Evolutionary conservation across 169 alveolate genomes (phyloP).

Genomic region (Plasmodium gonderi): DNA sequence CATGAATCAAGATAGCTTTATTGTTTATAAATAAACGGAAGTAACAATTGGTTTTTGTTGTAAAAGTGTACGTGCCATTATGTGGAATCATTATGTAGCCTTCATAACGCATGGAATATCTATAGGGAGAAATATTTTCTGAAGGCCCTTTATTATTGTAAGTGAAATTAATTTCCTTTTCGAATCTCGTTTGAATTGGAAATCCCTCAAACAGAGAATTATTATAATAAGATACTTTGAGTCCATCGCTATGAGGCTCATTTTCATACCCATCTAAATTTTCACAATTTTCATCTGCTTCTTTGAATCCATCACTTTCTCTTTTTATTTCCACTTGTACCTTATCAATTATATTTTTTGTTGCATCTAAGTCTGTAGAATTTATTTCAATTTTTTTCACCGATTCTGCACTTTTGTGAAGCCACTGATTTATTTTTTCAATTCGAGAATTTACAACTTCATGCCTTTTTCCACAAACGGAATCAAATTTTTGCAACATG

Average conservation of each 20-base stretch:
- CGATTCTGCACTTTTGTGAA: conserved; percentile 80
- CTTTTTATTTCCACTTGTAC: conserved; percentile 80
- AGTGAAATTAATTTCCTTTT: conserved; percentile 86
- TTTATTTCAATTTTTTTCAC: conserved; percentile 79
- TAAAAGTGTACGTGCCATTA: conserved; percentile 80
- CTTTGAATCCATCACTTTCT: conserved; percentile 71
- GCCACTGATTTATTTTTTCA: conserved; percentile 76
- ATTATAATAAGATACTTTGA: conserved; percentile 81
- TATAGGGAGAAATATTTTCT: conserved; percentile 85
- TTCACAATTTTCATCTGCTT: conserved; percentile 82
- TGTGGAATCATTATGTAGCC: conserved; percentile 85
- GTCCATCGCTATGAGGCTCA: conserved; percentile 85
- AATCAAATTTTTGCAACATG: conserved; percentile 25
- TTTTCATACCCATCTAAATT: conserved; percentile 81
- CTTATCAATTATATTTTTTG: conserved; percentile 81
- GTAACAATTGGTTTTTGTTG: conserved; percentile 55
- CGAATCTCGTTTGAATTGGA: conserved; percentile 84
- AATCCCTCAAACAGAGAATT: conserved; percentile 82
- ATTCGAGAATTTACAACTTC: conserved; percentile 21
- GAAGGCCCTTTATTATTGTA: conserved; percentile 87
- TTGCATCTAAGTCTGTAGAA: conserved; percentile 32
- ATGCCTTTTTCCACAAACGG: conserved; percentile 44
- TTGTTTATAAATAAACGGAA: conserved; percentile 61
- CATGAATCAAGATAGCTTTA: conserved; percentile 11
- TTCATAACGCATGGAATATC: conserved; percentile 88